Conservation (phyloP, 2,329 filamentous ascomycete genomes). For the Botrytis sinoallii region DNA sequence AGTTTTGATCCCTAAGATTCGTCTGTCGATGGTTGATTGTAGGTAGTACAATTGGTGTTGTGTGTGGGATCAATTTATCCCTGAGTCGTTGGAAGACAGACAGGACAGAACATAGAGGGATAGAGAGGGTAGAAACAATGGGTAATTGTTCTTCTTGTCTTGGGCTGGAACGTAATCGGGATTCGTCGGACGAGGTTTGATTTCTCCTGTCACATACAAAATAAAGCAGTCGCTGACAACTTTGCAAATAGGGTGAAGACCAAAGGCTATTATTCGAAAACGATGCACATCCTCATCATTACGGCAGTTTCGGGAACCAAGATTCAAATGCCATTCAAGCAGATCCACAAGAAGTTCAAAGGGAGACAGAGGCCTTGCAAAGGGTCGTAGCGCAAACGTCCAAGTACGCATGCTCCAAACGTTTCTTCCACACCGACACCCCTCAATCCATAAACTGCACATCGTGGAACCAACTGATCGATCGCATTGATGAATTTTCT, state of each 20-base stretch:
- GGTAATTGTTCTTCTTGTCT: conserved; percentile 61
- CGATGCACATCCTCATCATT: conserved; percentile 56
- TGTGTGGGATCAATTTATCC: not conserved
- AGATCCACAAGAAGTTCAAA: conserved; percentile 60
- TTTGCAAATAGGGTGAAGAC: conserved; percentile 33
- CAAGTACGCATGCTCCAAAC: conserved; percentile 46
- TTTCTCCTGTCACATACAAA: not conserved
- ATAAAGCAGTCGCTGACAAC: not conserved
- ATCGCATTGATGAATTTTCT: not conserved
- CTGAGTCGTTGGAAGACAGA: conserved; percentile 5
- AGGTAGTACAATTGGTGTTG: conserved; percentile 18
- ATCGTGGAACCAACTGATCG: not conserved
- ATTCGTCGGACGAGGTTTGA: conserved; percentile 55
- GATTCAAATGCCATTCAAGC: conserved; percentile 50
- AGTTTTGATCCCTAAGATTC: not conserved
- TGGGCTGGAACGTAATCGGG: conserved; percentile 47
- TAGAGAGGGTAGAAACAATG: conserved; percentile 42
- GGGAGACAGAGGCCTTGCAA: conserved; percentile 63
- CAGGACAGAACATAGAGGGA: not conserved
- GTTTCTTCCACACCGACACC: conserved; percentile 15
- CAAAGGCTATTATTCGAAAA: conserved; percentile 56
- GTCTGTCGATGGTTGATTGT: conserved; percentile 15
- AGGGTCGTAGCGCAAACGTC: conserved; percentile 62
- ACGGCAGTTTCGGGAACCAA: conserved; percentile 61
- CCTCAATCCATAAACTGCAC: not conserved